Percentiles rank a stretch among this genome's conserved stretches.
phyloP scores from a whole-genome alignment of 306 rosid genomes.

The Trifolium subterraneum region DNA sequence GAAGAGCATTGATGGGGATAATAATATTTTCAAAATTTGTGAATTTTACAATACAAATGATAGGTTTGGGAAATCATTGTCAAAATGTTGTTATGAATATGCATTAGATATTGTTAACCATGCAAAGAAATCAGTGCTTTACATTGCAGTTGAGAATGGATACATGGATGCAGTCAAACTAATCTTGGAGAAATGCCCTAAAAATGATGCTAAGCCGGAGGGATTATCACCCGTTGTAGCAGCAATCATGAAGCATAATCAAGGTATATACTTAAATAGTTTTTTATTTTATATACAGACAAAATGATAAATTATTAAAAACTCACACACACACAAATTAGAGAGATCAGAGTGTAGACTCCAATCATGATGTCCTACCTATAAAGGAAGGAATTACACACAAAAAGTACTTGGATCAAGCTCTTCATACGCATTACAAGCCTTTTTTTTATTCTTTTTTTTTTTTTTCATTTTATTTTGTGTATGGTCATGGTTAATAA shows the following conservation, averaged over 20 bases:
- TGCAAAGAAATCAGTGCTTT: background rate
- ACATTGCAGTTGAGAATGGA: slow-evolving; percentile 4
- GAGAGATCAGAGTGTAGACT: too few species aligned
- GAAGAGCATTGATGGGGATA: background rate
- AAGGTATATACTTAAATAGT: background rate
- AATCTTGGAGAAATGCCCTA: background rate
- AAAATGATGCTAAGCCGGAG: background rate
- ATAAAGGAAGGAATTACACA: too few species aligned
- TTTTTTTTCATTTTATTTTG: too few species aligned
- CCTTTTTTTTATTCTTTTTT: too few species aligned
- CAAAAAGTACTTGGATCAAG: too few species aligned
- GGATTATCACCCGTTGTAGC: background rate
- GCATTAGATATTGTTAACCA: background rate
- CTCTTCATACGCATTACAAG: too few species aligned
- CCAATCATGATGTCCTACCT: too few species aligned
- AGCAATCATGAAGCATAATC: background rate
- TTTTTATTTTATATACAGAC: too few species aligned
- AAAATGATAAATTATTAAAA: too few species aligned
- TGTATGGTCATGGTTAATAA: too few species aligned
- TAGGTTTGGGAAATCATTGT: background rate
- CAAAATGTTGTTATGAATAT: background rate
- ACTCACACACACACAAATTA: too few species aligned
- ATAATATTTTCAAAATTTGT: slow-evolving; percentile 7
- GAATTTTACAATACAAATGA: background rate
- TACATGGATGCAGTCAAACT: background rate